Evolutionary conservation across 1,284 basidiomycete species (phyloP).

Genomic region (Cystobasidiaceae sp.): DNA sequence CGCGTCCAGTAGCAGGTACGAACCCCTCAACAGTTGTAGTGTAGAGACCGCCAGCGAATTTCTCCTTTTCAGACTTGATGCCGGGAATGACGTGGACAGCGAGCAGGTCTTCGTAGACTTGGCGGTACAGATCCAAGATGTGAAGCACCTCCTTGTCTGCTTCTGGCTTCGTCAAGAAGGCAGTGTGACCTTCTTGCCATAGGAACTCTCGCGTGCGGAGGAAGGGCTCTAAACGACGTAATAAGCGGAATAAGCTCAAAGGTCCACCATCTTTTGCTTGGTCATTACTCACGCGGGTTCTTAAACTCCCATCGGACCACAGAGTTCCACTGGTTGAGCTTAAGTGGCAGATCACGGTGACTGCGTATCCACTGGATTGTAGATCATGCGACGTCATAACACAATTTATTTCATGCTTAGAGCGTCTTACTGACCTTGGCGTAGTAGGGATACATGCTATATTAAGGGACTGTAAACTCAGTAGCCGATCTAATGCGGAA

Average conservation of each 20-base stretch:
- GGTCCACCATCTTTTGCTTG: neutral
- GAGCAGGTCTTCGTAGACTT: constrained; percentile 94
- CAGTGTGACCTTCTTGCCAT: constrained; percentile 99
- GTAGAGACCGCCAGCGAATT: constrained; percentile 96
- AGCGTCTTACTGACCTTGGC: constrained; percentile 39
- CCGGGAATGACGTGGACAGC: constrained; percentile 96
- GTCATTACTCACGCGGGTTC: constrained; percentile 67
- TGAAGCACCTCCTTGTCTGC: constrained; percentile 86
- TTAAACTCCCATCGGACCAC: constrained; percentile 99
- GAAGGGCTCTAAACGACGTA: constrained; percentile 70
- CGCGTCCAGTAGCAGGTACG: constrained; percentile 92
- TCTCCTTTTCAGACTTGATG: constrained; percentile 98
- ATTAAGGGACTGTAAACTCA: neutral
- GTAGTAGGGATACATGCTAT: constrained; percentile 44
- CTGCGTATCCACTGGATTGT: constrained; percentile 92
- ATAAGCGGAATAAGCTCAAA: neutral
- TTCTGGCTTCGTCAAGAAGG: constrained; percentile 79
- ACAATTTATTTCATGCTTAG: neutral
- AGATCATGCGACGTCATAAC: neutral
- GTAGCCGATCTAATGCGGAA: neutral
- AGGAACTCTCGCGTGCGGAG: constrained; percentile 97
- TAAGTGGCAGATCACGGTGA: constrained; percentile 92
- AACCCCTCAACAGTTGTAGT: constrained; percentile 98
- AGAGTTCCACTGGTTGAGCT: constrained; percentile 98
- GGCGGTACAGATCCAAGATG: constrained; percentile 92